Conservation (phyloP, 371 early-diverging fungal genomes). For the Apophysomyces ossiformis region DNA sequence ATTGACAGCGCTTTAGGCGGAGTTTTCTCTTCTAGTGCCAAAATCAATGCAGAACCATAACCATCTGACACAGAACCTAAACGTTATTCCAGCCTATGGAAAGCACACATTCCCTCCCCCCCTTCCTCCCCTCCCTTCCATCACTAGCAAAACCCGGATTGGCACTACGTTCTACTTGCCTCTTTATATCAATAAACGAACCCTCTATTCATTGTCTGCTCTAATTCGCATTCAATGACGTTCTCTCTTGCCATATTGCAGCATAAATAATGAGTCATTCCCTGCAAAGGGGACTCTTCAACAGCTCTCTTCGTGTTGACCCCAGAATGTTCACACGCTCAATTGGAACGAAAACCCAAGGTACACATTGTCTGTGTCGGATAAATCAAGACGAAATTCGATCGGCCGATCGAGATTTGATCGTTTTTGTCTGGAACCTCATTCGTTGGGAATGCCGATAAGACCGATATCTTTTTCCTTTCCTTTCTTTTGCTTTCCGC, state of each 20-base stretch:
- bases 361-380: not conserved
- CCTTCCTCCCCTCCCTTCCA: not conserved
- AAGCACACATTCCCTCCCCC: not conserved
- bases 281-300: no score
- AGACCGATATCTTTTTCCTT: no score
- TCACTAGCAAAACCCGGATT: no score
- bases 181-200: no score
- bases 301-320: no score
- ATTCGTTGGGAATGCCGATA: no score
- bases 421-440: no score
- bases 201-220: no score
- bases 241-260: not conserved
- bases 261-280: no score
- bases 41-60: constrained; percentile 8
- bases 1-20: constrained; percentile 1
- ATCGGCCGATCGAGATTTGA: constrained; percentile 2
- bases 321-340: constrained; percentile 4
- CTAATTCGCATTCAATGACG: not conserved
- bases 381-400: not conserved
- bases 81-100: not conserved
- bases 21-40: not conserved
- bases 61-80: constrained; percentile 2
- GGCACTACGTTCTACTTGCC: no score
- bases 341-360: not conserved
- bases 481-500: no score